Evolutionary conservation across 371 early-diverging fungal species (phyloP), one percentile per base, ranked within the genome.

Genomic region (Rhizopus arrhizus): DNA sequence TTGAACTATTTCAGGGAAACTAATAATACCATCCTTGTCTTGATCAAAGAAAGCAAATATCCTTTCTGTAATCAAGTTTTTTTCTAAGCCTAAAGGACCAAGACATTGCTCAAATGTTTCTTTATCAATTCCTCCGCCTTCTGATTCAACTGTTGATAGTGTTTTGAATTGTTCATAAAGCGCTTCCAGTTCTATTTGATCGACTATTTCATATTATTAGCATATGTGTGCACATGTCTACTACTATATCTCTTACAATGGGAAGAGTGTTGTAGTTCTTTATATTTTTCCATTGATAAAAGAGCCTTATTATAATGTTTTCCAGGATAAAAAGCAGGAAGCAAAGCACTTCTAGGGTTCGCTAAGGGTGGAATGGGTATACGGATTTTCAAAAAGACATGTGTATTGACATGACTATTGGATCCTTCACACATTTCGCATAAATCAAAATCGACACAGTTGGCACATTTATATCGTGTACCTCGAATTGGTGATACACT

Each of bases 351-450:
- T 32, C 92, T 73, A n/a, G 91, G 86, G 71, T 95, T 95, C 47
- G 92, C 90, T n/a, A 95, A 80, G 15, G 95, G 93, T n/a, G 98
- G 96, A 16, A 95, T 86, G 1, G 98, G 95, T 60, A 97, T 90
- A 12, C 92, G 73, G 49, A 97, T 94, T 62, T 96, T 95, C 47
- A 96, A 73, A 68, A 96, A 90, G 3, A 91, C 85, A 53, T 97
- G 98, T 0, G 93, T 91, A 49, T 83, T 83, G 28, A 72, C 52
- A 67, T 97, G 98, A 0, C 70, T 78, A 29, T 85, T 83, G 11
- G 91, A 86, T 12, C 81, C 85, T 66, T 96, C 96, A 69, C 97
- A 97, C 35, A 82, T 74, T 66, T 94, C 94, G 68, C 98, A 97
- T n/a, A 97, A 69, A 78, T 97, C 98, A 65, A 85, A 93, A 60